Evolutionary conservation across 2,329 filamentous ascomycete species (phyloP).

Genomic region (Hypocreales sp.): DNA sequence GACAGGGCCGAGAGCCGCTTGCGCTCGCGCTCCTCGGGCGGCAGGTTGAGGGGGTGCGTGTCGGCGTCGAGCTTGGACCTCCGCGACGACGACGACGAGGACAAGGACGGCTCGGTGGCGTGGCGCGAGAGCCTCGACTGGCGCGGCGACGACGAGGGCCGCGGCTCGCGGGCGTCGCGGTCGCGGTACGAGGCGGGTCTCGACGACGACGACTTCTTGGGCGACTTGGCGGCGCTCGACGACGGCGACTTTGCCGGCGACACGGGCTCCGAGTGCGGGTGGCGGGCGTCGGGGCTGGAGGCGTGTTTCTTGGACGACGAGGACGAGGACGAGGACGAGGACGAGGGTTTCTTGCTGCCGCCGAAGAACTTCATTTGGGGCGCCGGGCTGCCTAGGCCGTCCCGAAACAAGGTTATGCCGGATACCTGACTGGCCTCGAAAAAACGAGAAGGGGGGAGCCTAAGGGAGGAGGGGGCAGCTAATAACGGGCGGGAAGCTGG

Average conservation of each 20-base stretch:
- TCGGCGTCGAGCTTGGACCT: conserved; percentile 47
- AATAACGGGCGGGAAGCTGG: not conserved
- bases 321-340: conserved; percentile 4
- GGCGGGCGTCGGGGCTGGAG: conserved; percentile 19
- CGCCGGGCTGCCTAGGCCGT: conserved; percentile 8
- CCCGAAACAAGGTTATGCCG: conserved; percentile 25
- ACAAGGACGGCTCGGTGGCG: conserved; percentile 29
- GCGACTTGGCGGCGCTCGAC: conserved; percentile 10
- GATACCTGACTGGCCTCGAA: conserved; percentile 16
- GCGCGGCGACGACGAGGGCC: conserved; percentile 17
- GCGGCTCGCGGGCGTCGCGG: conserved; percentile 9
- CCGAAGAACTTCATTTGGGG: conserved; percentile 37
- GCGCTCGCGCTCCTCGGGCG: conserved; percentile 77
- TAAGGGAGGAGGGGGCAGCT: conserved; percentile 13
- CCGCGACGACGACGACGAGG: conserved; percentile 27
- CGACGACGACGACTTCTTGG: conserved; percentile 12
- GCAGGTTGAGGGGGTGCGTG: conserved; percentile 78
- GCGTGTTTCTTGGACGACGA: conserved; percentile 22
- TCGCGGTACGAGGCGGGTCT: conserved; percentile 16
- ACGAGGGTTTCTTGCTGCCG: conserved; percentile 24
- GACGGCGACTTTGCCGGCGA: conserved; percentile 22
- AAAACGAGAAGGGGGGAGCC: conserved; percentile 3
- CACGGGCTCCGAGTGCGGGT: conserved; percentile 19
- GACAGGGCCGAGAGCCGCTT: conserved; percentile 58
- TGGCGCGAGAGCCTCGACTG: conserved; percentile 31